Evolutionary conservation across 768 basidiomycete species (phyloP).

Genomic region (Tulasnella sp.): DNA sequence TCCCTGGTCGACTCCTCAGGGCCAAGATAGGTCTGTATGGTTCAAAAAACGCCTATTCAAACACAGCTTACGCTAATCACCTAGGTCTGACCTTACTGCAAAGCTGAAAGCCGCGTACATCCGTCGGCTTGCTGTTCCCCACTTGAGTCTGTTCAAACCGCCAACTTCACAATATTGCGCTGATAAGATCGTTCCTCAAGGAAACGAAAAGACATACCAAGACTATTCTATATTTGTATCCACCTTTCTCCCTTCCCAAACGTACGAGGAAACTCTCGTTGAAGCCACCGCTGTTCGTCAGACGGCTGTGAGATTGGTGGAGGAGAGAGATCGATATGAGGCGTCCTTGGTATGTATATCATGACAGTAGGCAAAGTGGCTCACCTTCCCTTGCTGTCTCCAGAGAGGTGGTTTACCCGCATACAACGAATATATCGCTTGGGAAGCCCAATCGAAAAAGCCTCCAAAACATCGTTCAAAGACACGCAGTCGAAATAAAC

Average conservation of each 20-base stretch:
- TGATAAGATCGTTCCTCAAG: constrained; percentile 31
- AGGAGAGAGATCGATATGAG: constrained; percentile 53
- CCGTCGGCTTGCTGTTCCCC: constrained; percentile 60
- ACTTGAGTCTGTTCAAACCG: constrained; percentile 42
- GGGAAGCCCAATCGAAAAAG: constrained; percentile 33
- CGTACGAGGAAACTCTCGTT: constrained; percentile 68
- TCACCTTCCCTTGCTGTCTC: neutral
- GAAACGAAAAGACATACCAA: constrained; percentile 67
- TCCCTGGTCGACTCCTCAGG: too few species aligned
- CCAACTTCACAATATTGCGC: neutral
- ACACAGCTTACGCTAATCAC: neutral
- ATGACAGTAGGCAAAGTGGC: neutral
- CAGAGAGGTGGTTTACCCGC: constrained; percentile 9
- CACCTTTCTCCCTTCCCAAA: constrained; percentile 51
- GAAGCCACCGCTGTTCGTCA: constrained; percentile 61
- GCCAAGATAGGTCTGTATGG: too few species aligned
- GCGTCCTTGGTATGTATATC: constrained; percentile 39
- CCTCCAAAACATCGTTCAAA: constrained; percentile 31
- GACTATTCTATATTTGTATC: constrained; percentile 86
- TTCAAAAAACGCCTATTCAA: neutral
- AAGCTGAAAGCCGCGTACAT: constrained; percentile 48
- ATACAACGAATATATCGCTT: constrained; percentile 9
- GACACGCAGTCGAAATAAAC: constrained; percentile 12
- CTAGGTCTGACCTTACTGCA: constrained; percentile 36
- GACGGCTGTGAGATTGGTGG: constrained; percentile 45